Evolutionary conservation across 805 yeast species (phyloP), one percentile per base, ranked within the genome.

Genomic region (Candida wancherniae): DNA sequence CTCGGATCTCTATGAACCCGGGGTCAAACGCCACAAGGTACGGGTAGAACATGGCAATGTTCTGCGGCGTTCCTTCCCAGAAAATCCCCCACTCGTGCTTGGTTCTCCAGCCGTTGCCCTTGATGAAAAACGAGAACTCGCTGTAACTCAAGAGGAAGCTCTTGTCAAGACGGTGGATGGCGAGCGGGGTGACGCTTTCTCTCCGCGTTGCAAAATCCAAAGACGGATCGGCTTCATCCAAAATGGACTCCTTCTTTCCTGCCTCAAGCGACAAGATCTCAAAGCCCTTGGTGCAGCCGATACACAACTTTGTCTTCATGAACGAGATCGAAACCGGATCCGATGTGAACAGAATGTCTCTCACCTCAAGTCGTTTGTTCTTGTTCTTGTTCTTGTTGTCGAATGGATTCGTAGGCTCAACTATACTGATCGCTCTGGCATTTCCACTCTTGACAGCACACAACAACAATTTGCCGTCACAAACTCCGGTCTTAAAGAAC

Each of bases 161-260:
- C 33, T 80, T 77, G 36, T 90, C 92, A 36, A 92, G 77, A 39
- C 95, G 74, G 55, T 90, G 94, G 37, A 92, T 86, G 4, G 94
- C 87, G 56, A 87, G 74, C 12, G 98, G 98, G 49, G 84, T 84
- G 39, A 90, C 71, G 8, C 51, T 46, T 55, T 86, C 95, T 37
- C 82, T 69, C 38, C 76, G 84, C 36, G 77, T 84, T 9, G 92
- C 97, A 64, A 92, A 92, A 51, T 92, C 98, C 32, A 92, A 68
- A 12, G 97, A 86, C 0, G 97, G 94, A 52, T 92, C 98, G 1
- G 97, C 98, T n/a, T 95, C 96, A 61, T 92, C 97, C 47, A 92
- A 67, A 30, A 92, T 72, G 7, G 92, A 78, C 58, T 92, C 97
- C 58, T 84, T 86, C 37, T 79, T 84, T 37, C 84, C 81, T 31